Evolutionary conservation across 805 yeast genomes (phyloP).

Genomic region (Teunomyces barrocoloradensis): DNA sequence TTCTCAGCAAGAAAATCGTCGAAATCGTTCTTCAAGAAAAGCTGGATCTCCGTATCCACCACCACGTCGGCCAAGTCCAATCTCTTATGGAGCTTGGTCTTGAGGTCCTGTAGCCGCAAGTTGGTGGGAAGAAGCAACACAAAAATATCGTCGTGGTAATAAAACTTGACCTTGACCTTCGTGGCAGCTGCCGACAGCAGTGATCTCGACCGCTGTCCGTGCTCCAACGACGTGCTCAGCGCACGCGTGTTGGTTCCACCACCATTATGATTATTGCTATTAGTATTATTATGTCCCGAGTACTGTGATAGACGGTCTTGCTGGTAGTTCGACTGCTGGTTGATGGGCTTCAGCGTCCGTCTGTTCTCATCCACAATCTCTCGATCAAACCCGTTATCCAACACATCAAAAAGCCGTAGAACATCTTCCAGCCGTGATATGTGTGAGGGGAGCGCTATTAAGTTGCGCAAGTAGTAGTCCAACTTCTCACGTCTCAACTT

Average conservation of each 20-base stretch:
- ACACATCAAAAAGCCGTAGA: constrained; percentile 64
- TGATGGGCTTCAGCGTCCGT: constrained; percentile 34
- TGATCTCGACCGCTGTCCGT: constrained; percentile 19
- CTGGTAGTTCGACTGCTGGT: constrained; percentile 43
- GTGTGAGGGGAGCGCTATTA: constrained; percentile 71
- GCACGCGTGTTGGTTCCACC: neutral
- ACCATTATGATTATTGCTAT: constrained; percentile 23
- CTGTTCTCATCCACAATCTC: constrained; percentile 27
- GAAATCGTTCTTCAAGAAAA: constrained; percentile 41
- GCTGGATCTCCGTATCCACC: constrained; percentile 21
- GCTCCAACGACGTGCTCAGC: constrained; percentile 2
- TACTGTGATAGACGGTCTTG: constrained; percentile 54
- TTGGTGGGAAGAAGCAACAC: constrained; percentile 57
- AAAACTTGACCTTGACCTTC: constrained; percentile 67
- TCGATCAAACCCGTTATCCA: constrained; percentile 59
- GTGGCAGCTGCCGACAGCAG: constrained; percentile 1
- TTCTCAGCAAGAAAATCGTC: constrained; percentile 37
- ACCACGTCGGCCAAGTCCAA: constrained; percentile 28
- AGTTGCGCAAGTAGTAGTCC: constrained; percentile 50
- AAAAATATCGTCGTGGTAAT: constrained; percentile 77
- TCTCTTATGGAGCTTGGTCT: constrained; percentile 50
- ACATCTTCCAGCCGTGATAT: constrained; percentile 71
- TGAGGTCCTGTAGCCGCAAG: constrained; percentile 48
- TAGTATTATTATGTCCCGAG: constrained; percentile 21
- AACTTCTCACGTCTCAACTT: constrained; percentile 54